A percentile compares a stretch with the other conserved stretches of the same genome.
These are phyloP conservation scores for Scleroderma bovista DNA, from an alignment of 768 basidiomycete species.

Conservation along the genomic window DNA sequence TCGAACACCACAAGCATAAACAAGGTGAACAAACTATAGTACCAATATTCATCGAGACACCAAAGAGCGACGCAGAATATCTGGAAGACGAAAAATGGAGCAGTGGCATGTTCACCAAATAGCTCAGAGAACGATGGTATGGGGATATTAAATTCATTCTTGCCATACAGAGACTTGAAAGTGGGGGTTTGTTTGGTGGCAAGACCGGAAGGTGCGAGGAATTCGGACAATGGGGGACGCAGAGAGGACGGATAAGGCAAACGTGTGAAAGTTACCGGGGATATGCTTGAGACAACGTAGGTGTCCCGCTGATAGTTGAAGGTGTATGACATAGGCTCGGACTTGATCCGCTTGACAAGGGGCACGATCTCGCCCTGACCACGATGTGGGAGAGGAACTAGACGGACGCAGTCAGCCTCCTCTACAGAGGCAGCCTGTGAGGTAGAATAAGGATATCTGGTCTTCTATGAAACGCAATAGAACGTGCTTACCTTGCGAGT, in stretches of 20 bases:
- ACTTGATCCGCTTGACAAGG: slow-evolving; percentile 54
- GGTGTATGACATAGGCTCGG: slow-evolving; percentile 60
- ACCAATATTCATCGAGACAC: slow-evolving; percentile 99
- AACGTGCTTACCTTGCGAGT: slow-evolving; percentile 54
- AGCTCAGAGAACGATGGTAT: slow-evolving; percentile 91
- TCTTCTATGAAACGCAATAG: background rate
- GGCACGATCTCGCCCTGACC: slow-evolving; percentile 88
- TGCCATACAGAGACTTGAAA: slow-evolving; percentile 69
- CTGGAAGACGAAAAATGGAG: slow-evolving; percentile 99
- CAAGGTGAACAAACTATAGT: slow-evolving; percentile 93
- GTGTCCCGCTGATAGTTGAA: slow-evolving; percentile 97
- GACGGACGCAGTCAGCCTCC: slow-evolving; percentile 75
- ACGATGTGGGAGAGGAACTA: slow-evolving; percentile 74
- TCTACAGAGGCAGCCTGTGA: slow-evolving; percentile 54
- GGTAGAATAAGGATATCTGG: background rate
- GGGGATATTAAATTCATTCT: slow-evolving; percentile 95
- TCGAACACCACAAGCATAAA: slow-evolving; percentile 99
- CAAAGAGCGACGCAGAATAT: slow-evolving; percentile 96
- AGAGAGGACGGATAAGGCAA: slow-evolving; percentile 85
- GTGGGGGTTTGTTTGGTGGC: slow-evolving; percentile 40
- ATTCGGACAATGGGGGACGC: slow-evolving; percentile 62
- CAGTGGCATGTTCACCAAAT: slow-evolving; percentile 93
- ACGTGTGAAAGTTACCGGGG: slow-evolving; percentile 61
- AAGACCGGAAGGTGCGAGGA: slow-evolving; percentile 57
- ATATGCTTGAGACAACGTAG: slow-evolving; percentile 61